A percentile compares a stretch with the other conserved stretches of the same genome.
Conservation (phyloP, 306 rosid genomes). For the Morella rubra region DNA sequence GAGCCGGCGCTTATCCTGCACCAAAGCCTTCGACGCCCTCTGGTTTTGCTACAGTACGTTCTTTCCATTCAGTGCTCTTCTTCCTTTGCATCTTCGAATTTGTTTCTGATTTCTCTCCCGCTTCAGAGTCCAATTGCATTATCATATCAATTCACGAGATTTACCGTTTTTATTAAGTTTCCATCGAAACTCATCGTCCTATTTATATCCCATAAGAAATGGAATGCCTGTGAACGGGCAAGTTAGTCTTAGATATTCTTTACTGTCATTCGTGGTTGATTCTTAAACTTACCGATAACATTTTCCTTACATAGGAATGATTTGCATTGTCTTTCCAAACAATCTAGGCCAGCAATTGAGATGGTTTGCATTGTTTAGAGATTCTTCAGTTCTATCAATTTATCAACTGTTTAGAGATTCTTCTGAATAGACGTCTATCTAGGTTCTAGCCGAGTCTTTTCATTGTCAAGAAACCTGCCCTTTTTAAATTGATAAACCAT, state of each 20-base stretch:
- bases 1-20: conserved; percentile 45
- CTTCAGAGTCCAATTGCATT: background rate
- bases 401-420: too few relatives aligned
- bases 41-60: conserved; percentile 89
- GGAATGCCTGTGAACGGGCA: background rate
- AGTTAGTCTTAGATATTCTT: background rate
- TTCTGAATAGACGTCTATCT: background rate
- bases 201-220: background rate
- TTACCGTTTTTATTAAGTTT: too few relatives aligned
- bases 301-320: too few relatives aligned
- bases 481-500: background rate
- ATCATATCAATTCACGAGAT: background rate
- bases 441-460: background rate
- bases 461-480: background rate
- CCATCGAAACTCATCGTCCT: background rate
- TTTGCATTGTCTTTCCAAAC: too few relatives aligned
- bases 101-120: background rate
- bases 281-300: too few relatives aligned
- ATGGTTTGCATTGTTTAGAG: too few relatives aligned
- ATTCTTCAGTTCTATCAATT: too few relatives aligned
- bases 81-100: background rate
- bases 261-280: background rate
- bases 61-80: background rate
- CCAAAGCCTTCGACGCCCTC: conserved; percentile 66
- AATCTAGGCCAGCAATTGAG: too few relatives aligned